Evolutionary conservation across 495 filamentous ascomycete species (phyloP).

Genomic region (Trichoderma asperelloides): DNA sequence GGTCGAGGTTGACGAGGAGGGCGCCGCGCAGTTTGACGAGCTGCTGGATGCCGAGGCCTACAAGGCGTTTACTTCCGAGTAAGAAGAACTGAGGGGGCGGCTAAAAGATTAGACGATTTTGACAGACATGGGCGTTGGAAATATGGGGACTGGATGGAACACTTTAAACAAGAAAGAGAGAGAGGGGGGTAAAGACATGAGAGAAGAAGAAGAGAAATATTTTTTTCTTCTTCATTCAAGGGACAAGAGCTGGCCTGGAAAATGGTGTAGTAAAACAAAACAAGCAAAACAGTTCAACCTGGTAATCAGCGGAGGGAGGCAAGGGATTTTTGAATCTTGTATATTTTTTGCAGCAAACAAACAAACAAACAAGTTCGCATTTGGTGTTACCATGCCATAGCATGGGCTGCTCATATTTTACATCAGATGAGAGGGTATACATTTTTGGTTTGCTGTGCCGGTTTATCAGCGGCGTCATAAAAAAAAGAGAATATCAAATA

Average conservation of each 20-base stretch:
- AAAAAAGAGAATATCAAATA: background rate
- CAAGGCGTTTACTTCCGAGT: constrained; percentile 48
- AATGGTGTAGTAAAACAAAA: background rate
- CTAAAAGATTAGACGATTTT: constrained; percentile 7
- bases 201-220: background rate
- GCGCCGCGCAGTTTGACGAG: constrained; percentile 55
- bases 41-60: constrained; percentile 71
- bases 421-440: constrained; percentile 9
- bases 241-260: background rate
- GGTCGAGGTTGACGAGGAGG: constrained; percentile 59
- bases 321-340: background rate
- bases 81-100: background rate
- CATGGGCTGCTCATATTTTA: background rate
- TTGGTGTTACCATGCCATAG: constrained; percentile 2
- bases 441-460: background rate
- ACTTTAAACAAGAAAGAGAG: background rate
- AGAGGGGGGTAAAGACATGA: background rate
- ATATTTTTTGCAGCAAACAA: background rate
- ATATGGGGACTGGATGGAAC: background rate
- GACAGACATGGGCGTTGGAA: background rate
- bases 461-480: constrained; percentile 6
- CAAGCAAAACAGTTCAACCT: constrained; percentile 1
- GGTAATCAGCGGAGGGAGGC: background rate
- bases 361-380: background rate
- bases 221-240: background rate